A percentile compares a stretch with the other conserved stretches of the same genome.
Conservation (phyloP, 257 asterid genomes). For the Solanum habrochaites region DNA sequence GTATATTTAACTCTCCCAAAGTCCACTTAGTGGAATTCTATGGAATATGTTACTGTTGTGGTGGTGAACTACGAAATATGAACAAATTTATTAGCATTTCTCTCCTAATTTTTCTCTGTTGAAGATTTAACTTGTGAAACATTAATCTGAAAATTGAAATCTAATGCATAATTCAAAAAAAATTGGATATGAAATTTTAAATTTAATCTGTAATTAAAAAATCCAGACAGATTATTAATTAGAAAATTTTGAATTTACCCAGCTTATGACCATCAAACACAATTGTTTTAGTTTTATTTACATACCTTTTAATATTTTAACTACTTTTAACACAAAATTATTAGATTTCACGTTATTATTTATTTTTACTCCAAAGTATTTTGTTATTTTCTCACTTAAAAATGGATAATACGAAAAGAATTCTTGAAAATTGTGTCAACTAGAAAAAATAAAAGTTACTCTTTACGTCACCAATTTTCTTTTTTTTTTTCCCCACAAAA, state of each 20-base stretch:
- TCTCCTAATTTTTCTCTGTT: neutral
- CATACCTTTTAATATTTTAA: too few relatives aligned
- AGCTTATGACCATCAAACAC: too few relatives aligned
- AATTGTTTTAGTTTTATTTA: too few relatives aligned
- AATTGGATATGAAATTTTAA: neutral
- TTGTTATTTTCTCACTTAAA: neutral
- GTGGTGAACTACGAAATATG: neutral
- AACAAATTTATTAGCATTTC: neutral
- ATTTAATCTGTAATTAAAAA: neutral
- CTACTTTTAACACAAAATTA: too few relatives aligned
- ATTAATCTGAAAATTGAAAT: neutral
- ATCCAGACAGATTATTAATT: neutral
- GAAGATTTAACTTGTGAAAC: neutral
- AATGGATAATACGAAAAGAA: neutral
- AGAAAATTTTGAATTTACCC: too few relatives aligned
- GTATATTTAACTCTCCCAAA: fast-evolving
- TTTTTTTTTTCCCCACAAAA: neutral
- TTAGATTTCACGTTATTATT: too few relatives aligned
- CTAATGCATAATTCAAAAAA: neutral
- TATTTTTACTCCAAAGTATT: neutral
- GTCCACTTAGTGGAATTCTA: fast-evolving
- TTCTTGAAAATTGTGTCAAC: neutral
- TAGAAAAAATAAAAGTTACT: neutral
- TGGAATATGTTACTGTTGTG: neutral
- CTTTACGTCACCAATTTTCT: neutral